Evolutionary conservation across 805 yeast genomes (phyloP).

Genomic region (Zygosaccharomyces bisporus): DNA sequence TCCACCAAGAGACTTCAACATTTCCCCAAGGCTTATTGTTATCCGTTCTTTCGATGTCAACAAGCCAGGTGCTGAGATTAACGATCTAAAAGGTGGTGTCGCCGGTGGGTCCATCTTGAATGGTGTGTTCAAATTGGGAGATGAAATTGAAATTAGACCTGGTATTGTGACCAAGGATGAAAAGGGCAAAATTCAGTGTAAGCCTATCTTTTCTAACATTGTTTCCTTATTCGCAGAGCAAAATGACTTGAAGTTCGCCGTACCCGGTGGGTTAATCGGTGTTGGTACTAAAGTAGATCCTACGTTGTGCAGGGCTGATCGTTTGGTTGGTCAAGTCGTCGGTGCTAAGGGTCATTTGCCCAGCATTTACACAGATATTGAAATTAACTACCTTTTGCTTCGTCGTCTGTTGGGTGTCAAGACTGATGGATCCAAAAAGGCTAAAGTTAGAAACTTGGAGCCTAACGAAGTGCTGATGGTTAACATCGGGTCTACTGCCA

Average conservation of each 20-base stretch:
- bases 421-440: slow-evolving; percentile 95
- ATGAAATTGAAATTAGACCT: slow-evolving; percentile 97
- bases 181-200: slow-evolving; percentile 82
- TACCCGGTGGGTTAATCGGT: slow-evolving; percentile 99
- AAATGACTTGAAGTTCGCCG: slow-evolving; percentile 96
- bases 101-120: slow-evolving; percentile 98
- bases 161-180: slow-evolving; percentile 98
- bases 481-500: slow-evolving; percentile 97
- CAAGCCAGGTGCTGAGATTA: slow-evolving; percentile 97
- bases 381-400: slow-evolving; percentile 91
- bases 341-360: slow-evolving; percentile 97
- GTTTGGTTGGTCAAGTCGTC: slow-evolving; percentile 98
- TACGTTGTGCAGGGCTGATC: slow-evolving; percentile 97
- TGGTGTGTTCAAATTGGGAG: slow-evolving; percentile 96
- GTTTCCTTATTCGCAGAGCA: slow-evolving; percentile 95
- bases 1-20: slow-evolving; percentile 91
- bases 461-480: slow-evolving; percentile 97
- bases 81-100: slow-evolving; percentile 98
- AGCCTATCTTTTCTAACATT: slow-evolving; percentile 91
- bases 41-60: slow-evolving; percentile 98
- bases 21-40: slow-evolving; percentile 91
- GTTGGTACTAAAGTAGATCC: slow-evolving; percentile 99
- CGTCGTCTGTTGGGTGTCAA: slow-evolving; percentile 98
- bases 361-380: slow-evolving; percentile 93
- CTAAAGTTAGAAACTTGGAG: slow-evolving; percentile 92